phyloP scores from a whole-genome alignment of 805 yeast genomes.

The Ogataea populi-albae region DNA sequence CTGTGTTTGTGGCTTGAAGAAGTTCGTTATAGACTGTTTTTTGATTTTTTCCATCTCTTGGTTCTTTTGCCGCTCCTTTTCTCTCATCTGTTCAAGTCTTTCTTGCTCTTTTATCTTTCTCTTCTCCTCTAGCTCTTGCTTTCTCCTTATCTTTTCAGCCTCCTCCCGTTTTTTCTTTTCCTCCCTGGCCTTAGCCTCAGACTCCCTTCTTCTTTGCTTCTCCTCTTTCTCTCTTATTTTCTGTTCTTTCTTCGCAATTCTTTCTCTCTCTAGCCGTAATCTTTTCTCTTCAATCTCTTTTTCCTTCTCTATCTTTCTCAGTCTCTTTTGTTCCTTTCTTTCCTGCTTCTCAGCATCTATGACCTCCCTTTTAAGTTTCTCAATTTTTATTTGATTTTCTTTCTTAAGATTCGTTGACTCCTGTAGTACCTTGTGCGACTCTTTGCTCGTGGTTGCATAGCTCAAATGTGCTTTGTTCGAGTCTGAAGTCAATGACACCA shows the following conservation, averaged over 20 bases:
- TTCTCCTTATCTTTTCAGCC: conserved; percentile 29
- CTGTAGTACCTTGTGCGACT: background rate
- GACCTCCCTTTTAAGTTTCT: conserved; percentile 8
- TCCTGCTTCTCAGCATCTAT: conserved; percentile 16
- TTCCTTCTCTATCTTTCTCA: conserved; percentile 27
- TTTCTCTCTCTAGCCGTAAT: conserved; percentile 24
- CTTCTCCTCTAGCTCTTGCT: conserved; percentile 16
- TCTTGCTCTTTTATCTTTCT: conserved; percentile 20
- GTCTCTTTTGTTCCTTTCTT: conserved; percentile 28
- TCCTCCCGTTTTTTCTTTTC: conserved; percentile 20
- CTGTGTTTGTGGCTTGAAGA: conserved; percentile 27
- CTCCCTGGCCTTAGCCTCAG: conserved; percentile 17
- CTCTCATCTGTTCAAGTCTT: conserved; percentile 14
- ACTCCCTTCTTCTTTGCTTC: conserved; percentile 36
- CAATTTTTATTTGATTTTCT: conserved; percentile 11
- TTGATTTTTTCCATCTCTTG: conserved; percentile 24
- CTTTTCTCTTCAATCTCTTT: conserved; percentile 25
- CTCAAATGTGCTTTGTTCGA: too few species aligned
- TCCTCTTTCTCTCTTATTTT: conserved; percentile 31
- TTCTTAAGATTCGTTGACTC: conserved; percentile 10
- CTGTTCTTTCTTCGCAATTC: conserved; percentile 28
- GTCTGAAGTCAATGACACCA: too few species aligned
- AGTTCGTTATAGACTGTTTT: conserved; percentile 33
- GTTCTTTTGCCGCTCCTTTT: conserved; percentile 20
- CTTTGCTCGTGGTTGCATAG: conserved; percentile 5